phyloP scores from a whole-genome alignment of 768 basidiomycete species.

The Tylopilus subfusipes region DNA sequence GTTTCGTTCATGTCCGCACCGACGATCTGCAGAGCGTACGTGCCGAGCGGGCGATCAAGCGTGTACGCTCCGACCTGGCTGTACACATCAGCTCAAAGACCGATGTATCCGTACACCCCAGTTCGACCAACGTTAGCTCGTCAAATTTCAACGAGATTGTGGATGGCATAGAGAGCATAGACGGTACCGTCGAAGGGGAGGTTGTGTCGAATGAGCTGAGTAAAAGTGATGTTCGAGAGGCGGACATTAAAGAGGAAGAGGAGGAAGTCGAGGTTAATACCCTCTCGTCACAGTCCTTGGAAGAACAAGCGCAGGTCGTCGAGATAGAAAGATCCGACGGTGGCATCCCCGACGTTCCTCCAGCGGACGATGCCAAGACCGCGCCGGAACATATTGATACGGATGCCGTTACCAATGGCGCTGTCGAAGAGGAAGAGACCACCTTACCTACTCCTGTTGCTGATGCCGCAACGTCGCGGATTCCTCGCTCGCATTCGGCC shows the following conservation, averaged over 20 bases:
- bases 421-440: slow-evolving; percentile 29
- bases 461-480: slow-evolving; percentile 39
- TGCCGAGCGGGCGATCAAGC: slow-evolving; percentile 84
- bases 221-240: slow-evolving; percentile 17
- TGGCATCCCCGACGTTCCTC: slow-evolving; percentile 12
- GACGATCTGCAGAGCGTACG: slow-evolving; percentile 88
- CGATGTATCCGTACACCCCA: slow-evolving; percentile 22
- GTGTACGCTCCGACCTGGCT: slow-evolving; percentile 80
- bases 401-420: slow-evolving; percentile 20
- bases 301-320: slow-evolving; percentile 13
- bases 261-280: slow-evolving; percentile 18
- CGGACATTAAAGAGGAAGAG: slow-evolving; percentile 27
- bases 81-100: slow-evolving; percentile 52
- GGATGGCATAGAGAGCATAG: slow-evolving; percentile 31
- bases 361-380: slow-evolving; percentile 7
- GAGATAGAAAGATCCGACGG: slow-evolving; percentile 25
- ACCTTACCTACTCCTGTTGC: slow-evolving; percentile 39
- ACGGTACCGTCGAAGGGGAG: slow-evolving; percentile 26
- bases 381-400: slow-evolving; percentile 19
- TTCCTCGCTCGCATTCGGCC: slow-evolving; percentile 78
- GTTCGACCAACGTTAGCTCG: slow-evolving; percentile 28
- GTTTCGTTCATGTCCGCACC: slow-evolving; percentile 75
- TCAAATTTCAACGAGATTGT: slow-evolving; percentile 32
- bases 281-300: slow-evolving; percentile 2
- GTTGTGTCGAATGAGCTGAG: slow-evolving; percentile 13